Conservation (phyloP, 2,329 filamentous ascomycete genomes). For the Lecanoromycetidae sp. region DNA sequence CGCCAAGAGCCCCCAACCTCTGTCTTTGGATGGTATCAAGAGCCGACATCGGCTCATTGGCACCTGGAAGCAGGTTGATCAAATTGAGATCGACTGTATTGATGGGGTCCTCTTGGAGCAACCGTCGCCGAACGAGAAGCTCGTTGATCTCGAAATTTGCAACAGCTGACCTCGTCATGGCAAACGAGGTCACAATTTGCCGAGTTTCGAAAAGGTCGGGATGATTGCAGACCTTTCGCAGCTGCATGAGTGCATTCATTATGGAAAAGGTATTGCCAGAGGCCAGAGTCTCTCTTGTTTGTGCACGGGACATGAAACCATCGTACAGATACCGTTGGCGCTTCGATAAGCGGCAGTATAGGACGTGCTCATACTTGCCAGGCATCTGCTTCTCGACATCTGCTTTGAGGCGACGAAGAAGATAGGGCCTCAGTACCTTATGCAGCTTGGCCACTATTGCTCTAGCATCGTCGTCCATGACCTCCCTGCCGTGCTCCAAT, state of each 20-base stretch:
- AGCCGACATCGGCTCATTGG: conserved; percentile 53
- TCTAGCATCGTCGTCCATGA: conserved; percentile 87
- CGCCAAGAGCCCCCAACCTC: conserved; percentile 56
- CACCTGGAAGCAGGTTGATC: conserved; percentile 64
- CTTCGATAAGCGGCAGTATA: conserved; percentile 90
- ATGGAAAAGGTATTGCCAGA: conserved; percentile 96
- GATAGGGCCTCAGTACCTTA: conserved; percentile 81
- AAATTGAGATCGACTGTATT: conserved; percentile 59
- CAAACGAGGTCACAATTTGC: conserved; percentile 92
- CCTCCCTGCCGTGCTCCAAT: conserved; percentile 81
- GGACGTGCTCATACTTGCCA: conserved; percentile 91
- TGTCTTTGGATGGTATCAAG: conserved; percentile 42
- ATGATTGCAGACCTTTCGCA: conserved; percentile 96
- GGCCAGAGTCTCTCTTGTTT: conserved; percentile 76
- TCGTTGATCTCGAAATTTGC: conserved; percentile 65
- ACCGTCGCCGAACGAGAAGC: conserved; percentile 51
- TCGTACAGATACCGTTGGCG: conserved; percentile 92
- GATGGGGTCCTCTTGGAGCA: conserved; percentile 53
- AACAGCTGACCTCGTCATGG: conserved; percentile 68
- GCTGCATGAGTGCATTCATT: conserved; percentile 95
- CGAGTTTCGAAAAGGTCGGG: conserved; percentile 93
- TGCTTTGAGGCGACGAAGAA: conserved; percentile 80
- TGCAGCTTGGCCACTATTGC: conserved; percentile 88
- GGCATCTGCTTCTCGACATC: conserved; percentile 99
- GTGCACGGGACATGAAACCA: conserved; percentile 80